Evolutionary conservation across 169 alveolate genomes (phyloP).

Genomic region (Plasmodium relictum): DNA sequence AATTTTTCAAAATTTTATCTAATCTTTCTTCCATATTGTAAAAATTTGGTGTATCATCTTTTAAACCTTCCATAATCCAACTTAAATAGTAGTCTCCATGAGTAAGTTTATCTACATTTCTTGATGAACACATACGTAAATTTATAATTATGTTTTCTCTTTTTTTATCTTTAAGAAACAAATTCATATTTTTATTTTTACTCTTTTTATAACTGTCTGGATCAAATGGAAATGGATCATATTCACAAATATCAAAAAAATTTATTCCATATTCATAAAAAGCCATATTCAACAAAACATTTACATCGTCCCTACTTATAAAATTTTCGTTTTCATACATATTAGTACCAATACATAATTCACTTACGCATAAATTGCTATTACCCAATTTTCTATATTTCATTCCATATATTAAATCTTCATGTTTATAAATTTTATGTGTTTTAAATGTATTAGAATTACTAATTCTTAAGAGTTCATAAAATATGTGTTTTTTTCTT

Average conservation of each 20-base stretch:
- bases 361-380: constrained; percentile 85
- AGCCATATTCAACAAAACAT: constrained; percentile 85
- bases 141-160: constrained; percentile 79
- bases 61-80: constrained; percentile 58
- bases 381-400: constrained; percentile 83
- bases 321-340: constrained; percentile 86
- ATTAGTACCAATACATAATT: constrained; percentile 86
- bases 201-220: constrained; percentile 85
- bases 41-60: constrained; percentile 33
- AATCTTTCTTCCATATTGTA: constrained; percentile 83
- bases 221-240: constrained; percentile 88
- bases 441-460: constrained; percentile 49
- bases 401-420: constrained; percentile 79
- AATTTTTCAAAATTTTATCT: constrained; percentile 81
- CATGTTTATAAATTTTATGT: constrained; percentile 64
- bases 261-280: constrained; percentile 87
- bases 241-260: constrained; percentile 88
- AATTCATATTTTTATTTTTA: constrained; percentile 82
- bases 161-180: constrained; percentile 77
- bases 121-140: constrained; percentile 80
- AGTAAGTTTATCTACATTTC: constrained; percentile 76
- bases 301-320: constrained; percentile 85
- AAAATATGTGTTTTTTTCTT: constrained; percentile 47
- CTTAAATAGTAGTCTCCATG: constrained; percentile 77
- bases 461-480: constrained; percentile 57